Conservation (phyloP, 1,284 basidiomycete species). For the Austroboletus rostrupii region DNA sequence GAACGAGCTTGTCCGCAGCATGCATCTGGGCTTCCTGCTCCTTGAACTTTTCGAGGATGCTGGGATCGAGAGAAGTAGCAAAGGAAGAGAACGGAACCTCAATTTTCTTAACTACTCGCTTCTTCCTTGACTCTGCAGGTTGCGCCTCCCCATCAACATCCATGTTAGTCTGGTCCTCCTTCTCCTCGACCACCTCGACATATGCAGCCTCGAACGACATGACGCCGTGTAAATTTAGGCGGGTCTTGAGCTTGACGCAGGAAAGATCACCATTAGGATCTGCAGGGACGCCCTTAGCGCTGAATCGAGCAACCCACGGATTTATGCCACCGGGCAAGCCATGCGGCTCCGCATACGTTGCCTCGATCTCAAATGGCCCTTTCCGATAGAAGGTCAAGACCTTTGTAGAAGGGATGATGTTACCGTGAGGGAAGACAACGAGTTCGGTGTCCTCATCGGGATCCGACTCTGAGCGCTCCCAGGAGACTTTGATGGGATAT, state of each 20-base stretch:
- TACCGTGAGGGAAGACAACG: conserved; percentile 80
- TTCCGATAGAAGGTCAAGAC: conserved; percentile 92
- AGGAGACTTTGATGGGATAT: conserved; percentile 85
- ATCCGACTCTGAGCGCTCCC: conserved; percentile 72
- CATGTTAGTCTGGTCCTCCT: conserved; percentile 63
- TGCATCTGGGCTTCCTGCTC: conserved; percentile 87
- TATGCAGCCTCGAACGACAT: conserved; percentile 84
- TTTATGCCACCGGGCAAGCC: conserved; percentile 73
- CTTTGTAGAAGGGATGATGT: conserved; percentile 87
- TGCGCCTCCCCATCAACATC: conserved; percentile 58
- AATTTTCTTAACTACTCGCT: conserved; percentile 77
- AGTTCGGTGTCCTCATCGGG: conserved; percentile 87
- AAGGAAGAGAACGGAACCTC: conserved; percentile 70
- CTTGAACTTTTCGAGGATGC: conserved; percentile 59
- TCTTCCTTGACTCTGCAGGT: conserved; percentile 66
- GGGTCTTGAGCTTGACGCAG: conserved; percentile 84
- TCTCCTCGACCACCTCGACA: conserved; percentile 80
- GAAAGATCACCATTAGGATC: conserved; percentile 68
- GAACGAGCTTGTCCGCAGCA: conserved; percentile 87
- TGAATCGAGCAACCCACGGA: conserved; percentile 79
- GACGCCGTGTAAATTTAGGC: conserved; percentile 82
- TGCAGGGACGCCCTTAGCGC: conserved; percentile 74
- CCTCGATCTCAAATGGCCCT: conserved; percentile 82
- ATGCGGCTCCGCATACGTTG: conserved; percentile 69
- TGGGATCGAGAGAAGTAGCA: conserved; percentile 60